A percentile compares a stretch with the other conserved stretches of the same genome.
Conservation (phyloP, 1,284 basidiomycete genomes). For the Sanguinoderma infundibulare region DNA sequence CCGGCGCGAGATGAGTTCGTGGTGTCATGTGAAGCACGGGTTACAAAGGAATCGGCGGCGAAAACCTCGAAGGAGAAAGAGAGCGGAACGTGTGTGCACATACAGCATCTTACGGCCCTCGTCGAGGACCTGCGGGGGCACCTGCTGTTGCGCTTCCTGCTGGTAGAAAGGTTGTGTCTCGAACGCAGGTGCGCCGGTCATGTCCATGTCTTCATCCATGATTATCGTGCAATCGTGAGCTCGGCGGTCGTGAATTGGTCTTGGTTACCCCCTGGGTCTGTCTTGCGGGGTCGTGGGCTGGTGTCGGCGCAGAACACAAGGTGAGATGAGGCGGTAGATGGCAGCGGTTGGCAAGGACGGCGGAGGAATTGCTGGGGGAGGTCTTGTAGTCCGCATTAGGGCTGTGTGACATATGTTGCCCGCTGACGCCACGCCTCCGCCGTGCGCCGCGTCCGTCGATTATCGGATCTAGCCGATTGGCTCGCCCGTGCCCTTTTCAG, state of each 20-base stretch:
- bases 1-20: background rate
- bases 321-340: slow-evolving; percentile 21
- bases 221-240: slow-evolving; percentile 23
- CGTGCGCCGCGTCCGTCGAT: slow-evolving; percentile 28
- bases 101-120: slow-evolving; percentile 75
- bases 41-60: background rate
- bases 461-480: slow-evolving; percentile 40
- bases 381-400: slow-evolving; percentile 28
- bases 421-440: slow-evolving; percentile 36
- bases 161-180: slow-evolving; percentile 42
- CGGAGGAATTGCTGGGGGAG: slow-evolving; percentile 26
- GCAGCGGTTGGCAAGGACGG: slow-evolving; percentile 19
- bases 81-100: slow-evolving; percentile 35
- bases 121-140: slow-evolving; percentile 34
- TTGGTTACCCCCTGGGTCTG: background rate
- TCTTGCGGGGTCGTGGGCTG: background rate
- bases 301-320: background rate
- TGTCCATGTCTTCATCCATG: slow-evolving; percentile 84
- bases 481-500: slow-evolving; percentile 5
- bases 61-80: background rate
- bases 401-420: slow-evolving; percentile 29
- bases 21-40: background rate
- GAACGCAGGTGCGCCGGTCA: slow-evolving; percentile 42
- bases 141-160: slow-evolving; percentile 37
- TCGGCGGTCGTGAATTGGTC: slow-evolving; percentile 12